Evolutionary conservation across 2,329 filamentous ascomycete genomes (phyloP), one percentile per base, ranked within the genome.

Genomic region (Scytalidium sp.): DNA sequence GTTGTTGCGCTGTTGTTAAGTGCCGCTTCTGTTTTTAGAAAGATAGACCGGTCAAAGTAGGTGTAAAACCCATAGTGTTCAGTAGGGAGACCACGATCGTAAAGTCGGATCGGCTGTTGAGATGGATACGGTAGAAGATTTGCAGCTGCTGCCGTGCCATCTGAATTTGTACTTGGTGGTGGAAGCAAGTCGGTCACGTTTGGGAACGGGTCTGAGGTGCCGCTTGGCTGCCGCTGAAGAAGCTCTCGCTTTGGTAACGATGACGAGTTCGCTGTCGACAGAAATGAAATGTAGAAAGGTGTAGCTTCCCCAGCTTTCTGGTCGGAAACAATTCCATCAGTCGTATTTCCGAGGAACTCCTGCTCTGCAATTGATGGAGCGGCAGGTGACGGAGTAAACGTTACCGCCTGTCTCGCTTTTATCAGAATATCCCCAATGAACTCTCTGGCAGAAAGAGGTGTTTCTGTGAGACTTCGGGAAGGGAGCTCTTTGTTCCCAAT

Each of bases 41-140:
- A 96, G 55, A 96, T 89, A 8, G 86, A 87, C 56, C 91, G 89
- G 69, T 91, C 85, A 68, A 88, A 97, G 74, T 96, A 95, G 1
- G 81, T 88, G 71, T 96, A 97, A 71, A 97, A 97, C 2, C 90
- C 90, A 67, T 95, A 97, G 69, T 96, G 90, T 67, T 97, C 93
- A 0, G 85, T 86, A 2, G 79, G 72, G 22, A 88, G 75, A 17
- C 88, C 91, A 19, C 91, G 87, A 66, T 97, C 90, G 67, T 85
- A 97, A 1, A 97, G 79, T 2, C 88, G 83, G 11, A 97, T 75
- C 0, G 90, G 93, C 62, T 97, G 94, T 52, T 86, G 81, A 5
- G 73, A 70, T 0, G 87, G 81, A 7, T 80, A 74, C 0, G 91
- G 88, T 42, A 94, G 81, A 54, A 97, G 74, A 9, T 79, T 79